Base-by-base conservation (phyloP, 2,329 filamentous ascomycete species). In the Phialophora expanda region DNA sequence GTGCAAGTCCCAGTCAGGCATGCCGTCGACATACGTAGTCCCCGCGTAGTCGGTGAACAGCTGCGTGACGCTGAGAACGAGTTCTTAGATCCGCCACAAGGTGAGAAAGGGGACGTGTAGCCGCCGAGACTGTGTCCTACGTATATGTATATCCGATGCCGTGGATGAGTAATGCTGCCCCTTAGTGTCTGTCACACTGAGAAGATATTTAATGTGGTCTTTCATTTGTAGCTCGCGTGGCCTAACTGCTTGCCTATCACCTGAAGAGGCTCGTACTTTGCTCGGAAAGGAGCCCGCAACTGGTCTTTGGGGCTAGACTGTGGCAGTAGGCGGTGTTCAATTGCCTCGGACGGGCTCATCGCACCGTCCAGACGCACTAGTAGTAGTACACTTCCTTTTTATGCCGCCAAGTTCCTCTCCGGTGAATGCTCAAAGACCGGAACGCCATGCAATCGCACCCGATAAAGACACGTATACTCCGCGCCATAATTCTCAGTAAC, bases 381-480 rank as follows among this genome's bases (percentile, higher is more conserved):
- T 44, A n/a, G 17, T 44, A n/a, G 14, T 44, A 44, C 38, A 44
- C 38, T 44, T n/a, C 17, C 38, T 44, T 20, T 38, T 44, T 22
- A 53, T 22, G 54, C 20, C 14, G 28, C 54, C 54, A 12, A 46
- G 41, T 28, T 4, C 30, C 24, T 24, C 32, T 56, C 51, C 51
- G 24, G 11, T n/a, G n/a, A n/a, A 62, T 38, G 17, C 32, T 63
- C 44, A 46, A 57, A 28, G 28, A 50, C 58, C 26, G 69, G 66
- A 54, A 68, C 56, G 3, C 81, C 81, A 70, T 81, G 76, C 56
- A 83, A 62, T 56, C 78, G 77, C 59, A 82, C 66, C n/a, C 81
- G 78, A 71, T 82, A 82, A 44, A 83, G 68, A 68, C 81, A 83
- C 1, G 80, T 81, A 62, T 78, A 72, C 24, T 77, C 72, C 4